Evolutionary conservation across 225 moss, liverwort and hornwort genomes (phyloP).

Genomic region (Lunularia cruciata): DNA sequence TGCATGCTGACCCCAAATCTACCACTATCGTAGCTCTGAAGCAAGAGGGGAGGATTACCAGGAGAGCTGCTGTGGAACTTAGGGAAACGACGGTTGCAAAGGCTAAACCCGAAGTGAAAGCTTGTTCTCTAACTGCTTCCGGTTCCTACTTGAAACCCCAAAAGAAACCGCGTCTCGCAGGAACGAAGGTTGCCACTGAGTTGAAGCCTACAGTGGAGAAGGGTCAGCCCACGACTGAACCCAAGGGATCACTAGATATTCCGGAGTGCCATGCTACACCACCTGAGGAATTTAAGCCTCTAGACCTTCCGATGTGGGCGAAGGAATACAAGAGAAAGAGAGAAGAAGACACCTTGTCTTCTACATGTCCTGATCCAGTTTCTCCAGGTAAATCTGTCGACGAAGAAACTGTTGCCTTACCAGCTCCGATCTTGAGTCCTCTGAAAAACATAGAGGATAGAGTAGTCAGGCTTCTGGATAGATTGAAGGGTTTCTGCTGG

Average conservation of each 20-base stretch:
- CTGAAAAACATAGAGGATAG: conserved; percentile 23
- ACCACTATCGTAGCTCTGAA: conserved; percentile 1
- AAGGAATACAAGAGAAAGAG: neutral
- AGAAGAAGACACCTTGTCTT: conserved; percentile 9
- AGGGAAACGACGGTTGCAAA: neutral
- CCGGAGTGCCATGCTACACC: neutral
- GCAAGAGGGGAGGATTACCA: neutral
- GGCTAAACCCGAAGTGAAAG: neutral
- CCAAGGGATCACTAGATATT: neutral
- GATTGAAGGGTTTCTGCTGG: conserved; percentile 24
- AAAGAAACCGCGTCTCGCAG: neutral
- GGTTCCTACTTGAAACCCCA: conserved; percentile 4
- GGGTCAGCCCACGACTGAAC: neutral
- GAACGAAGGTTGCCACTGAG: neutral
- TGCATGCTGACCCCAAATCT: conserved; percentile 13
- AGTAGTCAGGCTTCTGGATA: conserved; percentile 12
- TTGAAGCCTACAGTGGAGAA: neutral
- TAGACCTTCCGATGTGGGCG: conserved; percentile 17
- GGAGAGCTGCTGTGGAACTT: neutral
- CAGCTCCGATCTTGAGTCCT: conserved; percentile 13
- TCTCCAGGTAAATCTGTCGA: neutral
- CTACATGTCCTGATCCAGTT: neutral
- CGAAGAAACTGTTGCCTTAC: neutral
- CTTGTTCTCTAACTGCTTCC: neutral
- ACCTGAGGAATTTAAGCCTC: neutral